phyloP scores from a whole-genome alignment of 2,329 filamentous ascomycete genomes.

The Colletotrichum plurivorum region DNA sequence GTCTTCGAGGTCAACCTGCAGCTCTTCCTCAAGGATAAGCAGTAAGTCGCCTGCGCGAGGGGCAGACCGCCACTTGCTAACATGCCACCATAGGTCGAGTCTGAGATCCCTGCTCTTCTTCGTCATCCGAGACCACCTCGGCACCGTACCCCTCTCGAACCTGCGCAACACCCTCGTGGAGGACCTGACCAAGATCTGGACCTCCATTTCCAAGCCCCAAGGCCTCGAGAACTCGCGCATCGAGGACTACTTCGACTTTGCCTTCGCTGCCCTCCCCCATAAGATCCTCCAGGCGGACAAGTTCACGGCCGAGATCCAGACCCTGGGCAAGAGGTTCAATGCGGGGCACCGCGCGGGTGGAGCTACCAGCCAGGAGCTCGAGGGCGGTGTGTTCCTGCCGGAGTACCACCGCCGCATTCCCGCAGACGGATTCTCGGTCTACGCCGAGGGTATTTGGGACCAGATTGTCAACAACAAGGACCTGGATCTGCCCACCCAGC shows the following conservation, averaged over 20 bases:
- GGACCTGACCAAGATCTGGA: slow-evolving; percentile 93
- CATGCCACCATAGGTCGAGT: slow-evolving; percentile 72
- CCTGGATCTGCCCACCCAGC: slow-evolving; percentile 94
- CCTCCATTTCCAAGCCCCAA: slow-evolving; percentile 89
- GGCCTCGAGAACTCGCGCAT: slow-evolving; percentile 91
- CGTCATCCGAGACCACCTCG: slow-evolving; percentile 97
- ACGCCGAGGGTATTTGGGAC: slow-evolving; percentile 96
- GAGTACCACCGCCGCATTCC: slow-evolving; percentile 97
- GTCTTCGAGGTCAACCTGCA: slow-evolving; percentile 99
- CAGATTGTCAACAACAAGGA: slow-evolving; percentile 99
- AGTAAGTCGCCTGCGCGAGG: slow-evolving; percentile 67
- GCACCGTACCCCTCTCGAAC: slow-evolving; percentile 90
- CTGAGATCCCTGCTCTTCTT: slow-evolving; percentile 96
- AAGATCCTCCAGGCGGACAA: slow-evolving; percentile 96
- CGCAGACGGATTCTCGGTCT: slow-evolving; percentile 95
- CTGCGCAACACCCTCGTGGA: slow-evolving; percentile 91
- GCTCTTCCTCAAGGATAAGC: slow-evolving; percentile 94
- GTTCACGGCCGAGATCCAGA: slow-evolving; percentile 85
- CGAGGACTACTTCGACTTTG: slow-evolving; percentile 98
- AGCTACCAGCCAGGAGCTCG: slow-evolving; percentile 75
- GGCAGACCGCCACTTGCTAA: slow-evolving; percentile 16
- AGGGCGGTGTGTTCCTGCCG: slow-evolving; percentile 88
- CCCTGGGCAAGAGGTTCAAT: slow-evolving; percentile 85
- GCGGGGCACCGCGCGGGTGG: slow-evolving; percentile 82
- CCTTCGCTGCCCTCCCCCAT: slow-evolving; percentile 94